Base-by-base conservation (phyloP, 106 monocot species). In the Alisma plantagoaquatica region DNA sequence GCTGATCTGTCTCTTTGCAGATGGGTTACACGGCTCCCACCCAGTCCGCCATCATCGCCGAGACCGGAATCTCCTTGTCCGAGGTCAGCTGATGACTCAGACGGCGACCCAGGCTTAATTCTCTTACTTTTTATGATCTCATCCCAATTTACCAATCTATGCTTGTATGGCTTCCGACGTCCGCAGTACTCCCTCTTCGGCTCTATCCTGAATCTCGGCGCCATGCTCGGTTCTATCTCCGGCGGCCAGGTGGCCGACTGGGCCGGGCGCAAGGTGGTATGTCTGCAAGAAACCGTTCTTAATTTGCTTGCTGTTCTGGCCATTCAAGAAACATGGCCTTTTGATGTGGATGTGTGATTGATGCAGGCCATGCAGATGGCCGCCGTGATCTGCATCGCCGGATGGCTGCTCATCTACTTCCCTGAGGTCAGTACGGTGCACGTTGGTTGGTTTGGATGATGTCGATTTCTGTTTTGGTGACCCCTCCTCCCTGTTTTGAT, bases 161-260 rank as follows among this genome's bases (percentile, higher is more conserved):
- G n/a, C n/a, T n/a, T n/a, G n/a, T n/a, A n/a, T n/a, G n/a, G n/a
- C n/a, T n/a, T n/a, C n/a, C n/a, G n/a, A n/a, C n/a, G n/a, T n/a
- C 2, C 72, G 70, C 68, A 87, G 86, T 87, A 46, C 55, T 64
- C 81, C 22, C 29, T 81, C 23, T 80, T 87, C 23, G 86, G 86
- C 30, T 81, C 86, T 2, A 80, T 87, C 41, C 7, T 87, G 32
- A 87, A 69, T 9, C 58, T 87, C 20, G 86, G 86, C 9, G 86
- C 74, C 51, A 74, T 87, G 76, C 45, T 87, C 27, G 86, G 86
- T 53, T 77, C 86, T 2, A 61, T 81, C 28, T 54, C 49, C 6
- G 75, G 86, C 33, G 86, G 86, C 19, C 35, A 52, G 22, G 47
- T 74, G 23, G 46, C 81, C 4, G 86, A 87, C 63, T 29, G 55